These are phyloP conservation scores for Nicotiana rustica DNA, from an alignment of 305 asterid species.

Conservation along the genomic window DNA sequence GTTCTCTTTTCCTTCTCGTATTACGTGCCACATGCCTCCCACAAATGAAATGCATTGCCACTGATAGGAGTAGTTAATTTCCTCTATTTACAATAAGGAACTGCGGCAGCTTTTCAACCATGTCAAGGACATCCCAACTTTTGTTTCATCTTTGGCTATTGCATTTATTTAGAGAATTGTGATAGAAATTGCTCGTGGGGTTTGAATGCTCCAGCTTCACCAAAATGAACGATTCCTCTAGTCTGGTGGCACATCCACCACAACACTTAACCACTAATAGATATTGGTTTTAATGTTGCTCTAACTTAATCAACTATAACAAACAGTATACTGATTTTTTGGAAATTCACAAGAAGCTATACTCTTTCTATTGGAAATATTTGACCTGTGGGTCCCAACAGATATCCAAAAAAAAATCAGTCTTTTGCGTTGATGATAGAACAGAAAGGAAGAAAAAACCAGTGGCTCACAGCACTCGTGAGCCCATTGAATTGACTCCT, in stretches of 20 bases:
- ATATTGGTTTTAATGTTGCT: not conserved
- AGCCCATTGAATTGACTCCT: conserved; percentile 40
- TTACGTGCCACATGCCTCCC: conserved; percentile 25
- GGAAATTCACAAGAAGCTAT: not conserved
- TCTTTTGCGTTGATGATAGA: conserved; percentile 39
- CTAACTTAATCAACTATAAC: not conserved
- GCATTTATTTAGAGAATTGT: not conserved
- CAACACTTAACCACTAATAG: not conserved
- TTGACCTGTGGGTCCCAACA: conserved; percentile 31
- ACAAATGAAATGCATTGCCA: not conserved
- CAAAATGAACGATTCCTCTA: conserved; percentile 16
- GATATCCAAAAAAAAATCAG: conserved; percentile 28
- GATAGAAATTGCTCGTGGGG: conserved; percentile 32
- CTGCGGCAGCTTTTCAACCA: conserved; percentile 6
- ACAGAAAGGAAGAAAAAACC: conserved; percentile 37
- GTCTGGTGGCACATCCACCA: conserved; percentile 3
- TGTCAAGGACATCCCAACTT: conserved; percentile 23
- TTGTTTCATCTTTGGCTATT: not conserved
- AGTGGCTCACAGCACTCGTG: conserved; percentile 37
- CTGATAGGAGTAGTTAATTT: not conserved
- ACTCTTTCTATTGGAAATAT: not conserved
- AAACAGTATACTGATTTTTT: not conserved
- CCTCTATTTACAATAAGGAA: not conserved
- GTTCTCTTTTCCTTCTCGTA: not conserved
- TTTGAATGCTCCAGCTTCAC: conserved; percentile 6